phyloP scores from a whole-genome alignment of 2,329 filamentous ascomycete genomes.

The Colletotrichum tabaci region DNA sequence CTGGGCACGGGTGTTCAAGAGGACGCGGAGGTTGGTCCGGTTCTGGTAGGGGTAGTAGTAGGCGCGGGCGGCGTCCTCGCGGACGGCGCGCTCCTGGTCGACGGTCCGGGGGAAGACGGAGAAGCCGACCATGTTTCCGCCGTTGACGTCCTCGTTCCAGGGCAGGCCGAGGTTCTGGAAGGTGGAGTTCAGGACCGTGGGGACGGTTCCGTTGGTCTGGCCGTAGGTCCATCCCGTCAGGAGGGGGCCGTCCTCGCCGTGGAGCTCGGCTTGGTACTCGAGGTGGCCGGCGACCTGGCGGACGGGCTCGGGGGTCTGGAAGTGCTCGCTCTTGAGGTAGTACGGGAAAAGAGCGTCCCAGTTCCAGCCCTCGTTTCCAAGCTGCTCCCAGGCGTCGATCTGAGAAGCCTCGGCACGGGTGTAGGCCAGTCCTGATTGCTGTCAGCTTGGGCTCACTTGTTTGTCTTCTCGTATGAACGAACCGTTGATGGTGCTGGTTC shows the following conservation, averaged over 20 bases:
- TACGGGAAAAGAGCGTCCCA: conserved; percentile 63
- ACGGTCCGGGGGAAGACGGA: conserved; percentile 57
- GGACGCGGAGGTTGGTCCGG: conserved; percentile 53
- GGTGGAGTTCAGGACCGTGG: conserved; percentile 48
- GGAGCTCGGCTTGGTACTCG: conserved; percentile 49
- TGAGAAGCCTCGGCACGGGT: conserved; percentile 59
- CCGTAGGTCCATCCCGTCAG: conserved; percentile 54
- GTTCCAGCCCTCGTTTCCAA: conserved; percentile 62
- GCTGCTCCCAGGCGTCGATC: conserved; percentile 59
- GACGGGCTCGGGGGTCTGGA: conserved; percentile 46
- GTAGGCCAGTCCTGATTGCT: conserved; percentile 59
- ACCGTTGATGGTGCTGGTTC: conserved; percentile 59
- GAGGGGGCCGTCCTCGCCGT: conserved; percentile 55
- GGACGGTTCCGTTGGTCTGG: conserved; percentile 53
- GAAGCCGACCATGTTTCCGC: conserved; percentile 57
- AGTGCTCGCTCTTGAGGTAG: conserved; percentile 59
- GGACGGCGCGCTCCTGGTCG: conserved; percentile 53
- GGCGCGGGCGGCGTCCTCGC: conserved; percentile 59
- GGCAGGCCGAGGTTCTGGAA: conserved; percentile 50
- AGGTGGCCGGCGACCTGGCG: conserved; percentile 51
- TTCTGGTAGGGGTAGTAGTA: conserved; percentile 57
- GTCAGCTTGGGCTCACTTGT: neutral
- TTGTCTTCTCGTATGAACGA: neutral
- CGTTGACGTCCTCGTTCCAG: conserved; percentile 56
- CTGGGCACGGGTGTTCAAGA: conserved; percentile 33